Percentiles rank a stretch among this genome's conserved stretches.
Evolutionary conservation across 768 basidiomycete genomes (phyloP).

Genomic region (Clitopilus hobsonii): DNA sequence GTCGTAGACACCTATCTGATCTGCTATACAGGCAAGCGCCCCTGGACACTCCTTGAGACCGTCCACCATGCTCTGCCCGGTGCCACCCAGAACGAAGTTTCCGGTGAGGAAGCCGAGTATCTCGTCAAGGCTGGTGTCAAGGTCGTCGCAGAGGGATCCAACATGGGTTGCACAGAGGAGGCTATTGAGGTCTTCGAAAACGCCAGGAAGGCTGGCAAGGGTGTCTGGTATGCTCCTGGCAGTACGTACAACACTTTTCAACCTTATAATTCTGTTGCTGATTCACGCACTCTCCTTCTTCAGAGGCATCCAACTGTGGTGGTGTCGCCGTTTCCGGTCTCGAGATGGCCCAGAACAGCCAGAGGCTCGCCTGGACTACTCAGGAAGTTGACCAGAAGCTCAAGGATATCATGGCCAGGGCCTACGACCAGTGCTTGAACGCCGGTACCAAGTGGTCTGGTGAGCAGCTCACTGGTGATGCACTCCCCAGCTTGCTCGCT

Average conservation of each 20-base stretch:
- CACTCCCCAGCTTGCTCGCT: constrained; percentile 48
- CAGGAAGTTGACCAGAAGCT: constrained; percentile 65
- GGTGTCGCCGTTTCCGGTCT: constrained; percentile 77
- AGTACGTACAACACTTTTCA: constrained; percentile 32
- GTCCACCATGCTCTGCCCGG: constrained; percentile 68
- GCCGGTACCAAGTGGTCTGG: constrained; percentile 57
- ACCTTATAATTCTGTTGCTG: not conserved
- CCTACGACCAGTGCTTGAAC: constrained; percentile 53
- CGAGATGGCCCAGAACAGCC: constrained; percentile 79
- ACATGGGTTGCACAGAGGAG: constrained; percentile 73
- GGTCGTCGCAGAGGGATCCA: constrained; percentile 74
- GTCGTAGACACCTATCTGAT: constrained; percentile 8
- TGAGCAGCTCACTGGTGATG: constrained; percentile 32
- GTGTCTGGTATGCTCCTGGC: constrained; percentile 72
- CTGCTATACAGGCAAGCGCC: constrained; percentile 40
- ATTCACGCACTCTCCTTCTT: not conserved
- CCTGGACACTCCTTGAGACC: constrained; percentile 62
- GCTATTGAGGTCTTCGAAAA: constrained; percentile 71
- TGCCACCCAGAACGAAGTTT: constrained; percentile 71
- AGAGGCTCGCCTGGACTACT: constrained; percentile 56
- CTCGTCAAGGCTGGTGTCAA: constrained; percentile 63
- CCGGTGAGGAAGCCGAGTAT: constrained; percentile 63
- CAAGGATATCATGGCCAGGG: constrained; percentile 65
- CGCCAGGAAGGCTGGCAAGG: constrained; percentile 43
- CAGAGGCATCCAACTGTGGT: constrained; percentile 59